Evolutionary conservation across 2,329 filamentous ascomycete species (phyloP), one percentile per base, ranked within the genome.

Genomic region (Myriosclerotinia curreyana): DNA sequence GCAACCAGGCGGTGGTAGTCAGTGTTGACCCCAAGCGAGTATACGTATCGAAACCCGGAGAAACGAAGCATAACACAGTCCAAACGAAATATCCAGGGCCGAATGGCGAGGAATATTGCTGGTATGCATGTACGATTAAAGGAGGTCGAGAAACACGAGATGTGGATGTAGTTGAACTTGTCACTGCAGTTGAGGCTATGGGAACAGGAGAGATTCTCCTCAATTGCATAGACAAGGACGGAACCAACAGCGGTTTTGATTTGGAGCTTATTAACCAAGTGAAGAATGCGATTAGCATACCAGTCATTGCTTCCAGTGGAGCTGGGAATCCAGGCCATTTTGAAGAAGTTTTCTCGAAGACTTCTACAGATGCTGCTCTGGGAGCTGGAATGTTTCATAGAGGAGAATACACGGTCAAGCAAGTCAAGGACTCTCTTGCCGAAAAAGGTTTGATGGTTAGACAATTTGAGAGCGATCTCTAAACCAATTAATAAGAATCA

Each of bases 301-400:
- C 95, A 8, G 95, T 99, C 58, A 96, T 99, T 77, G 93, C 95
- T 17, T 95, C 90, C 36, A 96, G 91, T 75, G 95, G 95, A 49
- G 95, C 95, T 2, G 95, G 95, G 1, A 87, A 89, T 70, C 94
- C 95, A 2, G 84, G 75, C 0, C 95, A 99, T 78, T 99, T 99
- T 74, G 83, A 86, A 60, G 90, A 98, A 74, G 95, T 98, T 1
- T 99, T 99, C 76, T 80, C 84, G 64, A 81, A 90, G 78, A 98
- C 95, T 11, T 81, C 82, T 20, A 94, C 94, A 3, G 95, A 99
- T 80, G 95, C 95, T 58, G 95, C 95, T 36, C 79, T 99, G 66
- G 95, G 95, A 3, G 95, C 95, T 11, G 95, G 95, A 61, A 99
- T 99, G 89, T 99, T 99, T 78, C 95, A 99, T 79, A 82, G 95